Evolutionary conservation across 148 eudicot genomes (phyloP).

Genomic region (Salicornia ramosissima): DNA sequence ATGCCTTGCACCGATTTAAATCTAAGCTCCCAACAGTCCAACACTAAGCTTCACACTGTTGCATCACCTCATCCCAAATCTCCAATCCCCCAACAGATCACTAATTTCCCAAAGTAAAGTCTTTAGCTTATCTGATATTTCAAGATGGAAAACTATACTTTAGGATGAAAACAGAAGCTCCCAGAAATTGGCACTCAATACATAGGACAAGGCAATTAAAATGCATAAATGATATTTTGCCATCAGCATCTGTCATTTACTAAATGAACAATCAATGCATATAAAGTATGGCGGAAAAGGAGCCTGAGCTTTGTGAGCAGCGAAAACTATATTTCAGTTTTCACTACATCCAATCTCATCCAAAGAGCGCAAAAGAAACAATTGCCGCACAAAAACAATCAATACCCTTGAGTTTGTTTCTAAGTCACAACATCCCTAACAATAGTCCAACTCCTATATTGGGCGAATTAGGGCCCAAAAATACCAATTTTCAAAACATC

Average conservation of each 20-base stretch:
- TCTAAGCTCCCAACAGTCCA: too few species aligned
- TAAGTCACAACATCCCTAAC: background rate
- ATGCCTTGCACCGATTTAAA: too few species aligned
- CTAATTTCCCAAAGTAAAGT: too few species aligned
- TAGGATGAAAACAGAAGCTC: background rate
- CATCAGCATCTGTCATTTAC: background rate
- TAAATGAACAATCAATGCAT: background rate
- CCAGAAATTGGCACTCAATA: background rate
- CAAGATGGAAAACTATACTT: too few species aligned
- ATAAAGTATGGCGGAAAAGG: background rate
- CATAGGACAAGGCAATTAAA: background rate
- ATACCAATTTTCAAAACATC: background rate
- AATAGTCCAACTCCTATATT: background rate
- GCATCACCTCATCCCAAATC: background rate
- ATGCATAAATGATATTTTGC: background rate
- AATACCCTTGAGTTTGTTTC: background rate
- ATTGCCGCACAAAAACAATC: too few species aligned
- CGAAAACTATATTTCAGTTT: background rate
- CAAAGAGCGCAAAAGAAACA: background rate
- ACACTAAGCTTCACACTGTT: background rate
- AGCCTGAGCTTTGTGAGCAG: background rate
- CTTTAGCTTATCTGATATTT: background rate
- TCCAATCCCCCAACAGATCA: too few species aligned
- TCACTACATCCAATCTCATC: background rate
- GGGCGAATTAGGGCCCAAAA: background rate